Evolutionary conservation across 148 eudicot genomes (phyloP).

Genomic region (Gaultheria prostrata): DNA sequence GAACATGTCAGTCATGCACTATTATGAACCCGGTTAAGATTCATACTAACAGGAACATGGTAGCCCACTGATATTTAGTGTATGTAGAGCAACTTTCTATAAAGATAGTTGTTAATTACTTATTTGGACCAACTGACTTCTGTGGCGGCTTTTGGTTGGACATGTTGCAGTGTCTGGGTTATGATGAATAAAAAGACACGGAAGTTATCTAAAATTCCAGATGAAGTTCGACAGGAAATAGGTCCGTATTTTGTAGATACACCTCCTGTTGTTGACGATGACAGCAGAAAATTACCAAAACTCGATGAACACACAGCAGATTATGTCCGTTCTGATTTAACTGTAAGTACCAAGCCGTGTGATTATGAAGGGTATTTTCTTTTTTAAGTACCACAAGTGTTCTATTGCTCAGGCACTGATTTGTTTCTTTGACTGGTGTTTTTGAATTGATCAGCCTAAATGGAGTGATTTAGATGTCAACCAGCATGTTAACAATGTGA

Average conservation of each 20-base stretch:
- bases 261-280: conserved; percentile 81
- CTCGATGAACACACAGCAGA: conserved; percentile 76
- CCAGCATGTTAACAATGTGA: conserved; percentile 98
- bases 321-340: conserved; percentile 58
- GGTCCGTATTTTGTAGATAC: conserved; percentile 66
- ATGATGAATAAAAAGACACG: conserved; percentile 97
- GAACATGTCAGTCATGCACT: not conserved
- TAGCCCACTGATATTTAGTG: not conserved
- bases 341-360: conserved; percentile 48
- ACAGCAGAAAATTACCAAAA: conserved; percentile 79
- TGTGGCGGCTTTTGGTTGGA: conserved; percentile 48
- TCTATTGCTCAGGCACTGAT: not conserved
- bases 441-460: conserved; percentile 59
- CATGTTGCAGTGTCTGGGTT: conserved; percentile 71
- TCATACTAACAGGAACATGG: not conserved
- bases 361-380: not conserved
- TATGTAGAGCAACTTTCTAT: not conserved
- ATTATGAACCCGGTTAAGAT: not conserved
- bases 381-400: not conserved
- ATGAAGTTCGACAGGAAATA: conserved; percentile 89
- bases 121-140: not conserved
- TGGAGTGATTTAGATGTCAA: conserved; percentile 98
- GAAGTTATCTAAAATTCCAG: conserved; percentile 89
- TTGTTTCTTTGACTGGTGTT: conserved; percentile 4
- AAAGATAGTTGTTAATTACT: not conserved